These are phyloP conservation scores for Curvularia verruculosa DNA, from an alignment of 2,329 filamentous ascomycete genomes.

Conservation along the genomic window DNA sequence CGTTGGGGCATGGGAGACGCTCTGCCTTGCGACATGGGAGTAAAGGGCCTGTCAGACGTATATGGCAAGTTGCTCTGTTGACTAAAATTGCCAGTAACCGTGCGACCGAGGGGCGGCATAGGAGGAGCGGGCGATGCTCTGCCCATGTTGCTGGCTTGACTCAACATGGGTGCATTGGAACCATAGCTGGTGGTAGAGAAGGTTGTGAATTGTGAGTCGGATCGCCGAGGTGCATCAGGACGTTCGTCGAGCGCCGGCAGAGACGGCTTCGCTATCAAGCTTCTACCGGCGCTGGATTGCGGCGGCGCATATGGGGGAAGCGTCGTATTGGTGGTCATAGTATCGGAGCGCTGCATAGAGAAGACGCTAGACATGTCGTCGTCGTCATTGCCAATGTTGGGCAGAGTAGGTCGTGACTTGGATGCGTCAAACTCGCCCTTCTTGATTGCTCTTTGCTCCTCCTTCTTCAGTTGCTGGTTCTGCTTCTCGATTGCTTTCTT, in stretches of 20 bases:
- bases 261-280: slow-evolving; percentile 47
- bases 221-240: slow-evolving; percentile 45
- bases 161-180: slow-evolving; percentile 68
- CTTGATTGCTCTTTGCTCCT: slow-evolving; percentile 53
- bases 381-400: slow-evolving; percentile 48
- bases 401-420: slow-evolving; percentile 49
- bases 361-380: slow-evolving; percentile 49
- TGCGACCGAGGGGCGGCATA: slow-evolving; percentile 38
- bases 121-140: slow-evolving; percentile 38
- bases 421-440: slow-evolving; percentile 50
- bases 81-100: slow-evolving; percentile 37
- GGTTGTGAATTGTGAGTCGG: slow-evolving; percentile 62
- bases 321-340: slow-evolving; percentile 42
- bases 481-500: slow-evolving; percentile 87
- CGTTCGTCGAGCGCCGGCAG: slow-evolving; percentile 51
- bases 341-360: slow-evolving; percentile 45
- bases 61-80: slow-evolving; percentile 29
- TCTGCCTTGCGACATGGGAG: slow-evolving; percentile 40
- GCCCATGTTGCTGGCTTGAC: slow-evolving; percentile 67
- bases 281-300: slow-evolving; percentile 40
- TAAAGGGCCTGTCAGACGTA: slow-evolving; percentile 35
- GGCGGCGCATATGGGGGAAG: slow-evolving; percentile 53
- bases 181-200: slow-evolving; percentile 63
- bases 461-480: slow-evolving; percentile 56
- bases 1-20: slow-evolving; percentile 36